phyloP scores from a whole-genome alignment of 2,329 filamentous ascomycete species.

The Fusarium longipes region DNA sequence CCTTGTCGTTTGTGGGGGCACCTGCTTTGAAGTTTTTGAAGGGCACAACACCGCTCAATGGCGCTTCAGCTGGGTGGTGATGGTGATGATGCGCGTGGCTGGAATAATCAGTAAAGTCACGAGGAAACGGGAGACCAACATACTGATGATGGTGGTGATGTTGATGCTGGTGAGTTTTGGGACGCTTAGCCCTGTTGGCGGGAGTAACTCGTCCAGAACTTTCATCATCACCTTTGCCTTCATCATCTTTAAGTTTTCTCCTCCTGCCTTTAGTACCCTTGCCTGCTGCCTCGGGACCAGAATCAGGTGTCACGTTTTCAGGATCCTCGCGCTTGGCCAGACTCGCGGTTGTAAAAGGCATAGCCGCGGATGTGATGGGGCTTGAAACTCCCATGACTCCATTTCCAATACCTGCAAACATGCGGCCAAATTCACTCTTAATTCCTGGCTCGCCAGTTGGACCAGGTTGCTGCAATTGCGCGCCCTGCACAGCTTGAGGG shows the following conservation, averaged over 20 bases:
- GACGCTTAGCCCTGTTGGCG: slow-evolving; percentile 69
- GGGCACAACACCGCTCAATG: slow-evolving; percentile 55
- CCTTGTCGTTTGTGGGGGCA: slow-evolving; percentile 59
- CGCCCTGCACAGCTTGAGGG: slow-evolving; percentile 93
- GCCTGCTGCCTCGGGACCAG: slow-evolving; percentile 53
- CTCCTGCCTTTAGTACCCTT: slow-evolving; percentile 66
- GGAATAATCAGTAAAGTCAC: slow-evolving; percentile 37
- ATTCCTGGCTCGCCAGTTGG: slow-evolving; percentile 87
- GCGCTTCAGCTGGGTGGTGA: slow-evolving; percentile 61
- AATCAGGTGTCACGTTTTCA: slow-evolving; percentile 59
- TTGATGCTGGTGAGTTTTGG: slow-evolving; percentile 74
- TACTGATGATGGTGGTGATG: slow-evolving; percentile 78
- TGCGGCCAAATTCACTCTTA: slow-evolving; percentile 93
- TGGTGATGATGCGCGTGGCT: slow-evolving; percentile 70
- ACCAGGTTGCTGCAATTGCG: slow-evolving; percentile 81
- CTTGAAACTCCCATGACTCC: slow-evolving; percentile 65
- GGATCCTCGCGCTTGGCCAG: slow-evolving; percentile 65
- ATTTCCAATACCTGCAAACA: slow-evolving; percentile 90
- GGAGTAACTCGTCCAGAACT: slow-evolving; percentile 72
- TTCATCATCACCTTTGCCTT: slow-evolving; percentile 73
- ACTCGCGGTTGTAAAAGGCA: slow-evolving; percentile 59
- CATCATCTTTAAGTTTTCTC: slow-evolving; percentile 82
- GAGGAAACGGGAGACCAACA: slow-evolving; percentile 41
- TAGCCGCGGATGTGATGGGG: slow-evolving; percentile 58
- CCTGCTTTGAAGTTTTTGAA: slow-evolving; percentile 64